phyloP scores from a whole-genome alignment of 2,329 filamentous ascomycete species.

The Phoma herbarum region DNA sequence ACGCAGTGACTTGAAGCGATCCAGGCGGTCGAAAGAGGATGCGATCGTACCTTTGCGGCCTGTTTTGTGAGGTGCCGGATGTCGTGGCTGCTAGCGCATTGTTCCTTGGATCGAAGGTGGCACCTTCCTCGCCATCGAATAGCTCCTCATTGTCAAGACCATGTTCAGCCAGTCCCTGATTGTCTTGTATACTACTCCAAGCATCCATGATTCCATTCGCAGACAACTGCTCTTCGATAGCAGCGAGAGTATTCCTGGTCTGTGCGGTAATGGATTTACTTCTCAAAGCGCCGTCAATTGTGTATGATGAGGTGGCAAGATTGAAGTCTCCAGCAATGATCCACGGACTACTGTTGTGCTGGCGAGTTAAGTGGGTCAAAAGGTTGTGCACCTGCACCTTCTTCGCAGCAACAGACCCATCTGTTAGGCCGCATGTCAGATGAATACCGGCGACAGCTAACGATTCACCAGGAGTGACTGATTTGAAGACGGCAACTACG shows the following conservation, averaged over 20 bases:
- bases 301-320: conserved; percentile 65
- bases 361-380: conserved; percentile 55
- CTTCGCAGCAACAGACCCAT: conserved; percentile 66
- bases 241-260: conserved; percentile 55
- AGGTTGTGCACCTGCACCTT: conserved; percentile 64
- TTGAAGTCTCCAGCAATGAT: conserved; percentile 73
- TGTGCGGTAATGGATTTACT: conserved; percentile 63
- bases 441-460: conserved; percentile 67
- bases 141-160: conserved; percentile 44
- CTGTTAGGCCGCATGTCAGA: conserved; percentile 68
- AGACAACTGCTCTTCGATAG: conserved; percentile 59
- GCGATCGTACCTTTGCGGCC: conserved; percentile 72
- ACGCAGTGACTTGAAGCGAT: conserved; percentile 54
- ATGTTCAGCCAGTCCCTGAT: conserved; percentile 53
- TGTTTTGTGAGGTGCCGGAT: conserved; percentile 64
- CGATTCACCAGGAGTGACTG: conserved; percentile 49
- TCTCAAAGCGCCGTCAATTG: conserved; percentile 63
- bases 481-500: conserved; percentile 58
- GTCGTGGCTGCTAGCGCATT: conserved; percentile 66
- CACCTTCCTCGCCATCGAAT: conserved; percentile 69
- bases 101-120: conserved; percentile 68
- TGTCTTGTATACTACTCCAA: conserved; percentile 60
- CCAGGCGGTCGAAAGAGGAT: conserved; percentile 63
- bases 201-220: conserved; percentile 62
- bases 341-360: conserved; percentile 59